Base-by-base conservation (phyloP, 2,329 filamentous ascomycete genomes). In the Macrophomina pseudophaseolina region DNA sequence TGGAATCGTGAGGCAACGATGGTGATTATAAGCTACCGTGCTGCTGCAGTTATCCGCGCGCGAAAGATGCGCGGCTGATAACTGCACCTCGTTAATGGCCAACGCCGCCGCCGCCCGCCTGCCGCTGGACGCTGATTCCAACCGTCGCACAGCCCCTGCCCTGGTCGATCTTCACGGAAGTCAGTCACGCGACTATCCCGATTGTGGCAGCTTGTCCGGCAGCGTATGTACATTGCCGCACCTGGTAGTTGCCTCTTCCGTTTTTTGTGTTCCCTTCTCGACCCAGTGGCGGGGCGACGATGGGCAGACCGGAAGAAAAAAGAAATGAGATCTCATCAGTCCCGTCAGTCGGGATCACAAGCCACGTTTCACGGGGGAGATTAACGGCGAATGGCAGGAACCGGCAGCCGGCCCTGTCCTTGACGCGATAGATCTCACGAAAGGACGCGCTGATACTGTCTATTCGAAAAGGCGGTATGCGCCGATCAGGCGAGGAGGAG, bases 81-180 rank as follows among this genome's bases (percentile, higher is more conserved):
- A 12, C 23, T 23, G 11, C 14, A n/a, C 11, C 49, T 18, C 8
- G 28, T 18, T 23, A 48, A 48, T 60, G 40, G n/a, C 23, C 5
- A 23, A 33, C 9, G 28, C 56, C 30, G 30, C 56, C 42, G 42
- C 56, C 42, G 42, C 11, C 42, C 14, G 16, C 11, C 42, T 6
- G 16, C n/a, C 42, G 11, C 28, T 40, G 52, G 23, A 23, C 38
- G 52, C 52, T 8, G 52, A 23, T 54, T 33, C n/a, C 52, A 23
- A 23, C 33, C 18, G n/a, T 23, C n/a, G 32, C 5, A 33, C 52
- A 28, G n/a, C 32, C 32, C 7, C 51, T 35, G 14, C 51, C 51
- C 51, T 38, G 5, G 52, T 23, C 33, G 58, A 62, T 62, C 58
- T 62, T 62, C 58, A 62, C 58, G 32, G 58, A 51, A 35, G 58